A percentile compares a stretch with the other conserved stretches of the same genome.
Evolutionary conservation across 495 filamentous ascomycete genomes (phyloP).

Genomic region (Hypomontagnella submonticulosa): DNA sequence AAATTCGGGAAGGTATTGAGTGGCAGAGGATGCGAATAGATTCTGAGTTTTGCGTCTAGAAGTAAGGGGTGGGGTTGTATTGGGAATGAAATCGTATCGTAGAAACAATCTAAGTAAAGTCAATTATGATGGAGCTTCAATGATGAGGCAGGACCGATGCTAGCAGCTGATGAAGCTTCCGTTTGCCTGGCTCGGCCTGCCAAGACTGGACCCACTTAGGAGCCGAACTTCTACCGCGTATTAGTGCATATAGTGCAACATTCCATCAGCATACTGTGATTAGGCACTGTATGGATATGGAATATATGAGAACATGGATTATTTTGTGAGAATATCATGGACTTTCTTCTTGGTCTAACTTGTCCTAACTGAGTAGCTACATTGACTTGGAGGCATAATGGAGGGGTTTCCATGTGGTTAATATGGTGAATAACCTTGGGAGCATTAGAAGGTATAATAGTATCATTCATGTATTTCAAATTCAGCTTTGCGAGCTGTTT

Average conservation of each 20-base stretch:
- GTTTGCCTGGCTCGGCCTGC: slow-evolving; percentile 39
- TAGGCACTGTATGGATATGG: too few species aligned
- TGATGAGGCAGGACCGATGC: slow-evolving; percentile 22
- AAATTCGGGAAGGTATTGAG: slow-evolving; percentile 12
- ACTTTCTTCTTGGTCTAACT: too few species aligned
- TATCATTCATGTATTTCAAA: slow-evolving; percentile 20
- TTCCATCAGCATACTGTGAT: too few species aligned
- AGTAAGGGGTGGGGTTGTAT: background rate
- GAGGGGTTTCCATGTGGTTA: background rate
- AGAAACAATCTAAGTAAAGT: slow-evolving; percentile 14
- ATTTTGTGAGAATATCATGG: too few species aligned
- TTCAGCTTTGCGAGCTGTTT: slow-evolving; percentile 17
- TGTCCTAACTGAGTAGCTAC: too few species aligned
- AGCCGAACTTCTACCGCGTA: slow-evolving; percentile 34
- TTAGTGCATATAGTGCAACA: background rate
- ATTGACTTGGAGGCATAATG: background rate
- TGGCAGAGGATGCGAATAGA: background rate
- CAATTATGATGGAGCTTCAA: slow-evolving; percentile 37
- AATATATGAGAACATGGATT: too few species aligned
- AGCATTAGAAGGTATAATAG: background rate
- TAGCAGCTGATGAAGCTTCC: slow-evolving; percentile 43
- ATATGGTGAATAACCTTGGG: too few species aligned
- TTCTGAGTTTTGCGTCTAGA: background rate
- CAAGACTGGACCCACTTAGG: slow-evolving; percentile 18
- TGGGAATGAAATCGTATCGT: slow-evolving; percentile 3